Conservation (phyloP, 2,329 filamentous ascomycete species). For the Talaromyces sp. region DNA sequence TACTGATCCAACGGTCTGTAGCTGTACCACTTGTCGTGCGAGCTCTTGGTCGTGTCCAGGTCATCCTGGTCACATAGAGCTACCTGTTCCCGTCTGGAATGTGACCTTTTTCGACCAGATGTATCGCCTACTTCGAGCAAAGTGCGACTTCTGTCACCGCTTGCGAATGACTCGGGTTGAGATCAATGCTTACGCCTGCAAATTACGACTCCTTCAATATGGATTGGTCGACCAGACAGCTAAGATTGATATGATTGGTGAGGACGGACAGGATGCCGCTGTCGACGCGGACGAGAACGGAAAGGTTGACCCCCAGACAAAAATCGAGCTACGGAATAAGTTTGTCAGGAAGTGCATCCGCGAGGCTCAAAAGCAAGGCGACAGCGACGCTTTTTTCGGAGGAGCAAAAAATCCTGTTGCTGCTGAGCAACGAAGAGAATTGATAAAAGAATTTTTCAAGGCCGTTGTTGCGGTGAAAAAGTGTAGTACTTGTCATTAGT, state of each 20-base stretch:
- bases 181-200: constrained; percentile 74
- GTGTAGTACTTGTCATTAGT: constrained; percentile 62
- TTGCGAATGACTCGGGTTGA: constrained; percentile 73
- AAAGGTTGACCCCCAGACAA: constrained; percentile 49
- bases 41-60: constrained; percentile 78
- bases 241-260: constrained; percentile 51
- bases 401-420: constrained; percentile 77
- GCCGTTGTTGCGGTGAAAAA: constrained; percentile 64
- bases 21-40: constrained; percentile 88
- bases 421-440: constrained; percentile 65
- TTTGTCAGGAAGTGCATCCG: constrained; percentile 72
- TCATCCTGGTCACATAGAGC: constrained; percentile 90
- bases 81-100: constrained; percentile 90
- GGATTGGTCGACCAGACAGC: constrained; percentile 69
- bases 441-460: constrained; percentile 77
- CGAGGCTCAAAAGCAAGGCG: constrained; percentile 49
- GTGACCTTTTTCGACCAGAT: constrained; percentile 95
- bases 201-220: constrained; percentile 77
- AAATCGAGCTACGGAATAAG: constrained; percentile 54
- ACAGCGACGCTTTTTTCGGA: constrained; percentile 35
- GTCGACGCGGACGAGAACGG: constrained; percentile 49
- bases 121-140: constrained; percentile 74
- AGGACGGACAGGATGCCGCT: constrained; percentile 53
- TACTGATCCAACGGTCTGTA: constrained; percentile 34
- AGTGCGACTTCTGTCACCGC: constrained; percentile 86